These are phyloP conservation scores for Coemansia sp. DNA, from an alignment of 192 early-diverging fungal genomes.

Conservation along the genomic window DNA sequence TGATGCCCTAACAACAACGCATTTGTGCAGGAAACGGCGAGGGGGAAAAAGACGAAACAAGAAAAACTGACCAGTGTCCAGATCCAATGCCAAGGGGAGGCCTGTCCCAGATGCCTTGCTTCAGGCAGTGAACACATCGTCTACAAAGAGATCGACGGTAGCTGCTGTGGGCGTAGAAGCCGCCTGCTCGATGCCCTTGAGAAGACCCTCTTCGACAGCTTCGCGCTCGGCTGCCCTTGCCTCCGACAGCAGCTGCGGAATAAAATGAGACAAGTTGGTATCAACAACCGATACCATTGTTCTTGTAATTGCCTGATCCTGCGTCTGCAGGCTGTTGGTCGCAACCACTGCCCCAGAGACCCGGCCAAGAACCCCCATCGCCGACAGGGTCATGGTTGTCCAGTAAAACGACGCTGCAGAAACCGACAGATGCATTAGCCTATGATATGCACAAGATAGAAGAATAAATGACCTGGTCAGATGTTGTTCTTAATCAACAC, in stretches of 20 bases:
- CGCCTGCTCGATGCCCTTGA: background rate
- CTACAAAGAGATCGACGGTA: conserved; percentile 3
- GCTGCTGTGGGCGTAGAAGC: conserved; percentile 1
- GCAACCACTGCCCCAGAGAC: background rate
- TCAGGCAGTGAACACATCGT: background rate
- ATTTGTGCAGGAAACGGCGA: background rate
- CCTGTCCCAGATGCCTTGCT: background rate
- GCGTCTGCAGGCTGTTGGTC: background rate
- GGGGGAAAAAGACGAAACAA: background rate
- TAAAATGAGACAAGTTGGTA: conserved; percentile 36
- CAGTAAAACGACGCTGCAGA: background rate
- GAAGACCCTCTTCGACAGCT: background rate
- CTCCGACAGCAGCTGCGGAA: conserved; percentile 28
- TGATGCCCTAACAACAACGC: background rate
- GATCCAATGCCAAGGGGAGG: too few species aligned
- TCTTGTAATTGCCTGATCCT: conserved; percentile 5
- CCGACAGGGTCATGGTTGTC: background rate
- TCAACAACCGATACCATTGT: conserved; percentile 23
- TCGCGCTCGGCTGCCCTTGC: conserved; percentile 13
- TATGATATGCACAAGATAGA: background rate
- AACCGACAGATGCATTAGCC: background rate
- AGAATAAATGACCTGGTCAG: background rate
- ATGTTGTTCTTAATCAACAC: background rate
- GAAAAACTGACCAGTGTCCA: too few species aligned
- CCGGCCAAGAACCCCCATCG: background rate